phyloP scores from a whole-genome alignment of 352 stramenopile genomes.

The Halophytophthora batemanensis region DNA sequence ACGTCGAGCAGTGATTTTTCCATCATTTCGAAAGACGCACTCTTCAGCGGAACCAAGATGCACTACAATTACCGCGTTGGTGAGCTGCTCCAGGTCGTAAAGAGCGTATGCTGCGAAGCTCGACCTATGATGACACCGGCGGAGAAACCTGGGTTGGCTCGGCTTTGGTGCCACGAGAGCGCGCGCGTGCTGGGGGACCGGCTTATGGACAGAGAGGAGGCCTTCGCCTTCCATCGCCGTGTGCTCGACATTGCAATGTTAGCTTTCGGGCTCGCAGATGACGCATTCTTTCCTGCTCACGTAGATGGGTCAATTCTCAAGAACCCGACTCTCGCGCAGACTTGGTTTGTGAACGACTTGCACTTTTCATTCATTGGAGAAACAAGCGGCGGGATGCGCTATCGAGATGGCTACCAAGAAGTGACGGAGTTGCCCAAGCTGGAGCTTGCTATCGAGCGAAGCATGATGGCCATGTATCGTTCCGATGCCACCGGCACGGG shows the following conservation, averaged over 20 bases:
- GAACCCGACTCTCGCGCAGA: conserved; percentile 12
- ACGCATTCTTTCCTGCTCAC: conserved; percentile 30
- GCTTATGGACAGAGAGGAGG: conserved; percentile 35
- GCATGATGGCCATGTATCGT: conserved; percentile 54
- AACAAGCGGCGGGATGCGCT: conserved; percentile 23
- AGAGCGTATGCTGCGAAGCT: conserved; percentile 38
- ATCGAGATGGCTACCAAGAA: conserved; percentile 56
- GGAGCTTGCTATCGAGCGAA: conserved; percentile 49
- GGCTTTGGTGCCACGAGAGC: conserved; percentile 75
- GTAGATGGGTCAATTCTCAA: conserved; percentile 16
- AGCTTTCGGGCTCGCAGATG: conserved; percentile 41
- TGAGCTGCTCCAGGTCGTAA: conserved; percentile 46
- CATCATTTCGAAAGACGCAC: conserved; percentile 7
- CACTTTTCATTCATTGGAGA: conserved; percentile 61
- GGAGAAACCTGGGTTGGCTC: conserved; percentile 50
- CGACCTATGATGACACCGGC: conserved; percentile 25
- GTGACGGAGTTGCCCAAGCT: conserved; percentile 50
- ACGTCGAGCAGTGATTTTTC: conserved; percentile 30
- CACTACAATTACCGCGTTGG: conserved; percentile 45
- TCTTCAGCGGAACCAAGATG: conserved; percentile 29
- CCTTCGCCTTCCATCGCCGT: conserved; percentile 34
- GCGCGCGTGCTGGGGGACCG: conserved; percentile 51
- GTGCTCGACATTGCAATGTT: conserved; percentile 41
- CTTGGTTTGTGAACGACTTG: conserved; percentile 48
- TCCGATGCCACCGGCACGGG: conserved; percentile 6